These are phyloP conservation scores for Kluyveromyces wickerhamii DNA, from an alignment of 805 yeast species.

Conservation along the genomic window DNA sequence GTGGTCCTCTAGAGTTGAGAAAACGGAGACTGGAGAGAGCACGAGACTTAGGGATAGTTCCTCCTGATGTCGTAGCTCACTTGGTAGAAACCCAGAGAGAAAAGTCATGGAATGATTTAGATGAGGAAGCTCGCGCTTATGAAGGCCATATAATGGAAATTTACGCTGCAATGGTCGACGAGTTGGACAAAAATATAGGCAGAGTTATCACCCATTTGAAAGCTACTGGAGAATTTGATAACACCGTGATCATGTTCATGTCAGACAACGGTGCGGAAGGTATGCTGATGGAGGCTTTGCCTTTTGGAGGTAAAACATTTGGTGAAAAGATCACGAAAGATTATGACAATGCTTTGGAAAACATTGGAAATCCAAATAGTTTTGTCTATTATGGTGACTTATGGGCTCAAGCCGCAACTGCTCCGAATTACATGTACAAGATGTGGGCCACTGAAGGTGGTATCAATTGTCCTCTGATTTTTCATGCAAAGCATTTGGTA, in stretches of 20 bases:
- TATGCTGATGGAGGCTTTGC: constrained; percentile 48
- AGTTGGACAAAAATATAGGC: constrained; percentile 45
- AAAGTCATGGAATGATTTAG: constrained; percentile 38
- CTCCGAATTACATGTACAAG: constrained; percentile 47
- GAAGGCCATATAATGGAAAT: constrained; percentile 44
- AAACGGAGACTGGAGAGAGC: constrained; percentile 34
- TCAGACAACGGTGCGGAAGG: constrained; percentile 65
- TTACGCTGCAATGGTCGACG: constrained; percentile 60
- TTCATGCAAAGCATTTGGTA: constrained; percentile 35
- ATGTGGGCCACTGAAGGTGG: constrained; percentile 58
- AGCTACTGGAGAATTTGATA: constrained; percentile 38
- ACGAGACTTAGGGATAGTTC: constrained; percentile 38
- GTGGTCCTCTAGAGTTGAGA: constrained; percentile 42
- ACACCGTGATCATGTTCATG: constrained; percentile 51
- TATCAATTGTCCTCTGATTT: constrained; percentile 46
- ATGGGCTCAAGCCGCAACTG: constrained; percentile 59
- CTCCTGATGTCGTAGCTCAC: constrained; percentile 38
- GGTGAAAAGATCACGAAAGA: constrained; percentile 26
- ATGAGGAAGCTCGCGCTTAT: constrained; percentile 29
- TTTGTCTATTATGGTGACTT: constrained; percentile 47
- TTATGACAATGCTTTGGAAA: constrained; percentile 38
- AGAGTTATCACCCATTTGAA: constrained; percentile 38
- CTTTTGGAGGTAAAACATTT: constrained; percentile 23
- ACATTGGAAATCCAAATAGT: constrained; percentile 41
- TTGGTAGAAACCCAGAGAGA: constrained; percentile 35